Conservation (phyloP, 176 grass and related monocot species). For the Phoenix dactylifera region DNA sequence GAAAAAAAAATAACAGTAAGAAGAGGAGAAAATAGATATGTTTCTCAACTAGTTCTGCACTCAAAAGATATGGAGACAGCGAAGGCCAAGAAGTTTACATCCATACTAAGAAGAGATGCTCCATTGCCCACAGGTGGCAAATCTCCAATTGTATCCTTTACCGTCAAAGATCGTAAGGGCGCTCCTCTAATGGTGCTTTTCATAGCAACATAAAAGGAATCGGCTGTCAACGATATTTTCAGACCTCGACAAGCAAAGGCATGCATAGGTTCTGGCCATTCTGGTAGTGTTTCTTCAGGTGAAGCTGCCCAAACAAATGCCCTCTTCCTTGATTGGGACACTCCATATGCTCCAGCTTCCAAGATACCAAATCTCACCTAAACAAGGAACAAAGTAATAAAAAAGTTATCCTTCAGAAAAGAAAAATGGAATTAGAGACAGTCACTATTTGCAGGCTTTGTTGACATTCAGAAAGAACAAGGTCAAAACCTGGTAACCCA, state of each 20-base stretch:
- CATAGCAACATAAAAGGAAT: slow-evolving; percentile 54
- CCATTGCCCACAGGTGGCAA: slow-evolving; percentile 74
- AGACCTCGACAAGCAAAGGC: slow-evolving; percentile 76
- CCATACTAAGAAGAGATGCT: slow-evolving; percentile 51
- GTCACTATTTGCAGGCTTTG: neutral
- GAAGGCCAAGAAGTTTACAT: slow-evolving; percentile 30
- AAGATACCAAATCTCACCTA: slow-evolving; percentile 97
- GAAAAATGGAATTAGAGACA: too few relatives aligned
- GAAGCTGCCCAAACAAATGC: slow-evolving; percentile 96
- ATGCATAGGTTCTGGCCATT: slow-evolving; percentile 94
- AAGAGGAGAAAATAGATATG: neutral
- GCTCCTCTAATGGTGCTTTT: slow-evolving; percentile 74
- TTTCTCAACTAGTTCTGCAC: too few relatives aligned
- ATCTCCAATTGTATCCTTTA: slow-evolving; percentile 81
- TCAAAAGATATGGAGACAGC: too few relatives aligned
- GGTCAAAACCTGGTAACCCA: slow-evolving; percentile 75
- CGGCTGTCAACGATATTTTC: slow-evolving; percentile 69
- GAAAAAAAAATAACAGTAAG: slow-evolving; percentile 5
- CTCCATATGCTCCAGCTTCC: slow-evolving; percentile 85
- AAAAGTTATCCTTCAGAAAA: too few relatives aligned
- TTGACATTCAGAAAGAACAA: too few relatives aligned
- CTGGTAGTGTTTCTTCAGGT: slow-evolving; percentile 80
- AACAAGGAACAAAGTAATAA: neutral
- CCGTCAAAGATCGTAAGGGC: slow-evolving; percentile 76
- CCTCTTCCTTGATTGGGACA: slow-evolving; percentile 93